Conservation (phyloP, 2,329 filamentous ascomycete species). For the Chaetothyriales sp. region DNA sequence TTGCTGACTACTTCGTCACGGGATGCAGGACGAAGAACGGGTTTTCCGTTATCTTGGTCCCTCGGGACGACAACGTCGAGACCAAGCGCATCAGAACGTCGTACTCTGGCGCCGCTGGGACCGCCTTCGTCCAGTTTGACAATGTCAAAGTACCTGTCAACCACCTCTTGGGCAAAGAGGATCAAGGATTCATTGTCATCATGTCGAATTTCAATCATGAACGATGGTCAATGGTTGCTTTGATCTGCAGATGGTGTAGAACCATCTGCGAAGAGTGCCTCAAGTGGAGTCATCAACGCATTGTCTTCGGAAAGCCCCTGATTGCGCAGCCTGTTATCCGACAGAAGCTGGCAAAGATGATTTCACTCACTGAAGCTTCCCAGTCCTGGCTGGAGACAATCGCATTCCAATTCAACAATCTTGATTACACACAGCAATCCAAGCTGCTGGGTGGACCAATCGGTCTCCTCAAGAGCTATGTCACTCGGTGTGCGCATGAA, state of each 20-base stretch:
- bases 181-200: constrained; percentile 56
- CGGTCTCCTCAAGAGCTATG: constrained; percentile 56
- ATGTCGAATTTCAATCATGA: constrained; percentile 71
- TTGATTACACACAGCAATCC: constrained; percentile 31
- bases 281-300: constrained; percentile 68
- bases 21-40: constrained; percentile 56
- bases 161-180: constrained; percentile 56
- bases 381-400: constrained; percentile 47
- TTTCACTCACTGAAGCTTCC: constrained; percentile 51
- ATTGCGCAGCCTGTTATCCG: constrained; percentile 62
- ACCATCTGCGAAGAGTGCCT: constrained; percentile 48
- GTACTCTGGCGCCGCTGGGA: constrained; percentile 51
- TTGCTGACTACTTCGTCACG: constrained; percentile 53
- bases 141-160: constrained; percentile 56
- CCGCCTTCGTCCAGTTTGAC: constrained; percentile 61
- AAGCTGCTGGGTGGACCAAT: constrained; percentile 53
- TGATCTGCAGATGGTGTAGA: constrained; percentile 46
- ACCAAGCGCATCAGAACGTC: constrained; percentile 53
- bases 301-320: constrained; percentile 53
- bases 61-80: constrained; percentile 51
- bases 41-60: constrained; percentile 53
- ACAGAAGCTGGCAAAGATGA: constrained; percentile 54
- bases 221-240: constrained; percentile 52
- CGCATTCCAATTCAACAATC: constrained; percentile 36
- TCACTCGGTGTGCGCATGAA: constrained; percentile 55